These are phyloP conservation scores for Tulasnella sp. DNA, from an alignment of 768 basidiomycete genomes.

Conservation along the genomic window DNA sequence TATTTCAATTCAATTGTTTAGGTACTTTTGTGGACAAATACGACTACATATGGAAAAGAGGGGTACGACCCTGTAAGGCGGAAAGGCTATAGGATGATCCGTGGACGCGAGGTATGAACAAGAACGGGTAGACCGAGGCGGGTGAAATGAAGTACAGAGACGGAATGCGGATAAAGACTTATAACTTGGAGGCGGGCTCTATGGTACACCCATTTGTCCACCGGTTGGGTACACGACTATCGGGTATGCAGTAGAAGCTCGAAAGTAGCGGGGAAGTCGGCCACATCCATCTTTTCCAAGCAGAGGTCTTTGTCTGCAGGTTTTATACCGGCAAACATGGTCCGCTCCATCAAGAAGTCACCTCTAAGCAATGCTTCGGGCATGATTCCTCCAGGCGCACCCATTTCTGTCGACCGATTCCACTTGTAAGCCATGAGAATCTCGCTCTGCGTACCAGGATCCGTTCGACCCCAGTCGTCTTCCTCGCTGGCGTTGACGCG, in stretches of 20 bases:
- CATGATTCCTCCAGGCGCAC: conserved; percentile 15
- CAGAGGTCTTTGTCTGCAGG: conserved; percentile 11
- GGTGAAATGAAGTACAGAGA: neutral
- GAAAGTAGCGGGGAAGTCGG: conserved; percentile 6
- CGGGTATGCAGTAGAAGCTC: conserved; percentile 10
- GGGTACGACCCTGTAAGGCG: neutral
- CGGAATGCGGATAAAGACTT: neutral
- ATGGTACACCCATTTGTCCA: neutral
- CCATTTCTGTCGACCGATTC: conserved; percentile 13
- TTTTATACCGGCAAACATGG: conserved; percentile 15
- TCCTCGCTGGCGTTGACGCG: conserved; percentile 5
- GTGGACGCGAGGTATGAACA: neutral
- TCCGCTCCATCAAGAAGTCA: conserved; percentile 12
- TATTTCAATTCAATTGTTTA: neutral
- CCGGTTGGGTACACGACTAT: neutral
- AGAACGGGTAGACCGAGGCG: neutral
- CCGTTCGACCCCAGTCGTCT: conserved; percentile 4
- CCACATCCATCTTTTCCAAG: conserved; percentile 10
- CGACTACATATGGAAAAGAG: neutral
- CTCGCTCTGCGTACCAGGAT: conserved; percentile 11
- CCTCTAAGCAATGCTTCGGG: conserved; percentile 3
- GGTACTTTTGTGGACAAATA: neutral
- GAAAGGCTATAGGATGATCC: neutral
- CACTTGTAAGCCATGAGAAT: conserved; percentile 13
- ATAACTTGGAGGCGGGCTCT: neutral